Conservation (phyloP, 2,329 filamentous ascomycete genomes). For the Apiospora aurea region DNA sequence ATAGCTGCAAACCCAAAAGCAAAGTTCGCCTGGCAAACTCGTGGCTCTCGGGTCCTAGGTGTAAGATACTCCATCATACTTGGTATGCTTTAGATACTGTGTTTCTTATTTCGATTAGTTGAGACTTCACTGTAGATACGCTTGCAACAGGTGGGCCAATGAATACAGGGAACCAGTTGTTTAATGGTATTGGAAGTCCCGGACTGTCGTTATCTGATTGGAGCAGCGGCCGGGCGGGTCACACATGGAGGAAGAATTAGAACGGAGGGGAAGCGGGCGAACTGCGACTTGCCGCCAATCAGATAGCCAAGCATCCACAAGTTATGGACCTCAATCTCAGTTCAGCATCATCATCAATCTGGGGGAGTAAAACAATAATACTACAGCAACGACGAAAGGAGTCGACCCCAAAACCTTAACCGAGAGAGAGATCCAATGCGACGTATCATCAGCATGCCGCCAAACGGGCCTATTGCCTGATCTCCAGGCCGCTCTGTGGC, state of each 20-base stretch:
- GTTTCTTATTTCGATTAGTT: too few species aligned
- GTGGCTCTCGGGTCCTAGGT: too few species aligned
- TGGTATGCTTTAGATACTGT: too few species aligned
- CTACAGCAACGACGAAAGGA: background rate
- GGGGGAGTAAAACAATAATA: background rate
- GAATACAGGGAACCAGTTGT: too few species aligned
- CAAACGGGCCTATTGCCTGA: background rate
- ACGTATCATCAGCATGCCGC: background rate
- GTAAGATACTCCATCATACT: too few species aligned
- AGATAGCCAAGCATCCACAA: background rate
- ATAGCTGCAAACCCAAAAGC: too few species aligned
- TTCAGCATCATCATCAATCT: background rate
- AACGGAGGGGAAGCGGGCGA: conserved; percentile 5
- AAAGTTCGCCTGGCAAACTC: too few species aligned
- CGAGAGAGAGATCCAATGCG: background rate
- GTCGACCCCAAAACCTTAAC: background rate
- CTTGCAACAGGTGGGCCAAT: too few species aligned
- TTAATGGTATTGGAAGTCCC: too few species aligned
- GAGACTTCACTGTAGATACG: too few species aligned
- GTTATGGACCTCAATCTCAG: too few species aligned
- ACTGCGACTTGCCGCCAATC: background rate
- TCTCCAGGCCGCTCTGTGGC: background rate
- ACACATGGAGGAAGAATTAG: conserved; percentile 6
- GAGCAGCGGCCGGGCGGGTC: conserved; percentile 6
- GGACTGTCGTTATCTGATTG: background rate